Conservation (phyloP, 78 protist genomes). For the Chrysochromulina parva region DNA sequence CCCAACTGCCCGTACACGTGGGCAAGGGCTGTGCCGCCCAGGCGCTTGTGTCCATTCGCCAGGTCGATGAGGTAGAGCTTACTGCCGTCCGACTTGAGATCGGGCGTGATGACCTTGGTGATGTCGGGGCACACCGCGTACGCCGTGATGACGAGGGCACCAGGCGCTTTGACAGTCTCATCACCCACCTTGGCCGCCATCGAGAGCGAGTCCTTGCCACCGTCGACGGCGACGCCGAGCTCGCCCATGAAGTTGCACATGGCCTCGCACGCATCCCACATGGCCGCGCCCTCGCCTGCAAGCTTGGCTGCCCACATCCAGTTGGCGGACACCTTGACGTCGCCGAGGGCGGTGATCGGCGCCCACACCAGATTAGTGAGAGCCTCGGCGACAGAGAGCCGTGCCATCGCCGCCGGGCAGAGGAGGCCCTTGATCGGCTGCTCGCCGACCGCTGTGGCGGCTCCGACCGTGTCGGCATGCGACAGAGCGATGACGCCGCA, state of each 20-base stretch:
- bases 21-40: constrained; percentile 83
- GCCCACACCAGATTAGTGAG: constrained; percentile 83
- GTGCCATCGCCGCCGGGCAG: constrained; percentile 75
- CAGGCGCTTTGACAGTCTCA: constrained; percentile 37
- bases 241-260: constrained; percentile 59
- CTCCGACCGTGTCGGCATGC: constrained; percentile 42
- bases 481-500: constrained; percentile 71
- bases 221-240: constrained; percentile 75
- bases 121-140: constrained; percentile 80
- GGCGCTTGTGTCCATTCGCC: constrained; percentile 60
- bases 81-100: constrained; percentile 61
- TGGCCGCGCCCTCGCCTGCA: constrained; percentile 84
- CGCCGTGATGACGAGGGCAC: constrained; percentile 56
- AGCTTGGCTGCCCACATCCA: constrained; percentile 94
- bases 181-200: constrained; percentile 79
- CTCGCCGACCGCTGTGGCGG: constrained; percentile 54
- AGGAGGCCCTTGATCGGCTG: constrained; percentile 88
- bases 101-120: constrained; percentile 82
- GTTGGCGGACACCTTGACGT: constrained; percentile 80
- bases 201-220: constrained; percentile 90
- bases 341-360: constrained; percentile 44
- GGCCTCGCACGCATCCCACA: constrained; percentile 82
- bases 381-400: constrained; percentile 86
- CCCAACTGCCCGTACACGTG: constrained; percentile 73
- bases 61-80: constrained; percentile 66